Evolutionary conservation across 345 rosid species (phyloP), one percentile per base, ranked within the genome.

Genomic region (Euphorbia lathyris): DNA sequence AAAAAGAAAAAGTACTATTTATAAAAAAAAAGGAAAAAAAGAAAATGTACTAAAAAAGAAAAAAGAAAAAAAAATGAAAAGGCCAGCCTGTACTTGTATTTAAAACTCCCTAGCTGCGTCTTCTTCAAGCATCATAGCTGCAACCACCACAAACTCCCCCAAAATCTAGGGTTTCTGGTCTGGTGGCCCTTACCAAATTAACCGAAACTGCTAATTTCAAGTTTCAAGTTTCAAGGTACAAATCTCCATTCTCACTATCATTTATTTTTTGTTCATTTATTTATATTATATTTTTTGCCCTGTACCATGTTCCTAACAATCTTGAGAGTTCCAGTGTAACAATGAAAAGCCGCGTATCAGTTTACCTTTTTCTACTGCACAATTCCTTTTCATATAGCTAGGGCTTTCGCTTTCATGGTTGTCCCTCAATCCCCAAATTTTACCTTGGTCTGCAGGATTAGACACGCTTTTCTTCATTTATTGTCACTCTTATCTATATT

Each of bases 151-250:
- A 32, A 48, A 20, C 19, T 42, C 50, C 43, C 58, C 45, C 56
- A 59, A 27, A 69, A 59, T 58, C 45, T 59, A 69, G 66, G 73
- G 66, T 45, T 32, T 59, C 66, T 10, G n/a, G n/a, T 20, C 58
- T 30, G 36, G n/a, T n/a, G n/a, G n/a, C 48, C 58, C 22, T 50
- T 5, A n/a, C 43, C 14, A 0, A 14, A 34, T 53, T 4, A 10
- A 26, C n/a, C 17, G 40, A 2, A 10, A 56, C 10, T 26, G 19
- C 26, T 3, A 10, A 3, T 27, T 47, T 1, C 14, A 0, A 17
- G 22, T 56, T 50, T 0, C 56, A 29, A 72, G 2, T 30, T 32
- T 5, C 56, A 29, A 72, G 56, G 65, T 69, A 58, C 34, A 38
- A 42, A 58, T 27, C 22, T 26, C 9, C 29, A 27, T 5, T 23